phyloP scores from a whole-genome alignment of 805 yeast species.

The Spathaspora passalidarum region DNA sequence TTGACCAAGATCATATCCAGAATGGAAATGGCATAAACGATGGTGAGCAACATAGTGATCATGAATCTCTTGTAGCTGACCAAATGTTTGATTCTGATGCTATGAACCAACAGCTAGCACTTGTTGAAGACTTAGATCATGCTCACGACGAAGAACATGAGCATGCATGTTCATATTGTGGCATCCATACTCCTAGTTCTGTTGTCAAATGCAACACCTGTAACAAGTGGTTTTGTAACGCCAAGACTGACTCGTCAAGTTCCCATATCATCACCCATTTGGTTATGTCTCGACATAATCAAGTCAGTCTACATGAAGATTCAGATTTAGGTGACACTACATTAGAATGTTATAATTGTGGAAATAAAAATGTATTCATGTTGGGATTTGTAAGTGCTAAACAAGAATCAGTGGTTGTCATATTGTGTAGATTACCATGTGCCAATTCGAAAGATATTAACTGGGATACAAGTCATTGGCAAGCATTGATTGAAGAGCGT shows the following conservation, averaged over 20 bases:
- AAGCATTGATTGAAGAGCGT: slow-evolving; percentile 76
- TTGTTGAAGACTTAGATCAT: slow-evolving; percentile 3
- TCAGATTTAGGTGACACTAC: slow-evolving; percentile 85
- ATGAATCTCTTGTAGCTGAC: not conserved
- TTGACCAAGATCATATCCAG: not conserved
- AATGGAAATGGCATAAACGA: not conserved
- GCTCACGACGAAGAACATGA: slow-evolving; percentile 1
- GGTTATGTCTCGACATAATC: slow-evolving; percentile 74
- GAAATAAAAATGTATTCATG: slow-evolving; percentile 72
- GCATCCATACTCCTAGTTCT: slow-evolving; percentile 57
- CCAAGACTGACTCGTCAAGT: slow-evolving; percentile 51
- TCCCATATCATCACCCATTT: slow-evolving; percentile 87
- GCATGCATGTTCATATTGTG: slow-evolving; percentile 66
- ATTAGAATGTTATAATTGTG: slow-evolving; percentile 89
- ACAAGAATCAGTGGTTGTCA: slow-evolving; percentile 80
- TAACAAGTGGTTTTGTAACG: slow-evolving; percentile 87
- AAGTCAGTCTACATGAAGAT: slow-evolving; percentile 70
- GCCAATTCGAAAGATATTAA: slow-evolving; percentile 69
- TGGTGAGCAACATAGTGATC: slow-evolving; percentile 2
- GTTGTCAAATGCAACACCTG: slow-evolving; percentile 78
- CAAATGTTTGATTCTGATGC: slow-evolving; percentile 1
- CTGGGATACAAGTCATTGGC: slow-evolving; percentile 92
- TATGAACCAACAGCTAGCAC: not conserved
- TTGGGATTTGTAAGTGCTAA: slow-evolving; percentile 88
- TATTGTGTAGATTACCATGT: slow-evolving; percentile 86